phyloP scores from a whole-genome alignment of 345 rosid genomes.

The Salix koriyanagi region DNA sequence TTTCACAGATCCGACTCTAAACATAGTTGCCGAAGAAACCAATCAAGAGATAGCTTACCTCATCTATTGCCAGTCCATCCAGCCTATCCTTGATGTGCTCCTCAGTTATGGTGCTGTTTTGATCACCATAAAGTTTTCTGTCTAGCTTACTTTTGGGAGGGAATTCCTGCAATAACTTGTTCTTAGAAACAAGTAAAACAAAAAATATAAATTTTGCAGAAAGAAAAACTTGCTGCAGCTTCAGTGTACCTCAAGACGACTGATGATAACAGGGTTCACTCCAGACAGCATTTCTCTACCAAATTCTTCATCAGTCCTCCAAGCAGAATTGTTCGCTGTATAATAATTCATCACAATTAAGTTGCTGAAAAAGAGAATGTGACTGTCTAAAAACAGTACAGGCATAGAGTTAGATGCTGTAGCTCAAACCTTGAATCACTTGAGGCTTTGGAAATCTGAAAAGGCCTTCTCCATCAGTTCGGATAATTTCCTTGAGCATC shows the following conservation, averaged over 20 bases:
- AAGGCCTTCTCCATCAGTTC: constrained; percentile 33
- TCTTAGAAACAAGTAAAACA: not conserved
- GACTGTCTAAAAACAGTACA: not conserved
- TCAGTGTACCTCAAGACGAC: constrained; percentile 26
- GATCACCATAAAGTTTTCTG: constrained; percentile 22
- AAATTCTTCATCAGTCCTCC: constrained; percentile 48
- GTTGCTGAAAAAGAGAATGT: not conserved
- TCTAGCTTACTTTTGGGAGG: constrained; percentile 31
- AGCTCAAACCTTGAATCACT: constrained; percentile 33
- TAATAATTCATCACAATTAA: not conserved
- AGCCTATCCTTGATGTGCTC: constrained; percentile 19
- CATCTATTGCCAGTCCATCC: constrained; percentile 16
- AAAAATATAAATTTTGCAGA: not conserved
- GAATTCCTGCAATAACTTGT: constrained; percentile 22
- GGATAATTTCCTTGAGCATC: constrained; percentile 33
- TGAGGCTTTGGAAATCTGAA: constrained; percentile 37
- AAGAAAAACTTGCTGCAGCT: not conserved
- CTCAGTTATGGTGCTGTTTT: constrained; percentile 26
- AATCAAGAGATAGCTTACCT: constrained; percentile 9
- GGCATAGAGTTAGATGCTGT: not conserved
- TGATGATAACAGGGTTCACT: constrained; percentile 32
- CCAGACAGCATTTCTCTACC: constrained; percentile 42
- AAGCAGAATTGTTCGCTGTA: constrained; percentile 35
- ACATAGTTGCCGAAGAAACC: not conserved
- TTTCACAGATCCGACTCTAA: not conserved